Conservation (phyloP, 306 rosid species). For the Dalbergia oliveri region DNA sequence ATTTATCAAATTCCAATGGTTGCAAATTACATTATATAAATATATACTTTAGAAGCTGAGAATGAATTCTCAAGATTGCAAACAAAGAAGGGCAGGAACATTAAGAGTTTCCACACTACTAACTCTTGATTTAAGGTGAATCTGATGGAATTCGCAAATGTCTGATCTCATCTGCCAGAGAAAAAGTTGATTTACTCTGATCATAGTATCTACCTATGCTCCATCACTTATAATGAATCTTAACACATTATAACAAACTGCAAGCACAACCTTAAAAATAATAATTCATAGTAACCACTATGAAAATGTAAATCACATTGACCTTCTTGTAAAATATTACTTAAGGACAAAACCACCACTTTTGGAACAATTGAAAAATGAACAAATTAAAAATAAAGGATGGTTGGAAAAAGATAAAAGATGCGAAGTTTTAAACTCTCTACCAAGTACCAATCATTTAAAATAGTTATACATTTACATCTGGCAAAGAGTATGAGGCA, state of each 20-base stretch:
- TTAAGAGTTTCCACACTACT: constrained; percentile 40
- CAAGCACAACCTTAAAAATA: constrained; percentile 6
- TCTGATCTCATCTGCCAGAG: constrained; percentile 80
- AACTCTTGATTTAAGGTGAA: constrained; percentile 82
- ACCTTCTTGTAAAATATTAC: background rate
- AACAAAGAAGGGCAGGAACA: background rate
- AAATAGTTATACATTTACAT: too few species aligned
- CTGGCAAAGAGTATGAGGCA: too few species aligned
- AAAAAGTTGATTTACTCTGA: constrained; percentile 74
- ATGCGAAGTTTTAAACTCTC: too few species aligned
- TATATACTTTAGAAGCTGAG: background rate
- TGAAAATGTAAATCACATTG: background rate
- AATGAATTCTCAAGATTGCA: background rate
- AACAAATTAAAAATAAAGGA: background rate
- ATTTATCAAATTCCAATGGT: background rate
- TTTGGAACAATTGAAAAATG: background rate
- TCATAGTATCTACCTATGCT: constrained; percentile 65
- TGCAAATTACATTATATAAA: background rate
- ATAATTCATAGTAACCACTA: background rate
- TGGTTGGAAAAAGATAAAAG: background rate
- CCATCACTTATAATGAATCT: constrained; percentile 52
- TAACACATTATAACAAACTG: background rate
- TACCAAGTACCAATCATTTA: too few species aligned
- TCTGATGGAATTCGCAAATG: constrained; percentile 73
- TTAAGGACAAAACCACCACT: background rate